phyloP scores from a whole-genome alignment of 1,284 basidiomycete genomes.

The Ganoderma resinaceum region DNA sequence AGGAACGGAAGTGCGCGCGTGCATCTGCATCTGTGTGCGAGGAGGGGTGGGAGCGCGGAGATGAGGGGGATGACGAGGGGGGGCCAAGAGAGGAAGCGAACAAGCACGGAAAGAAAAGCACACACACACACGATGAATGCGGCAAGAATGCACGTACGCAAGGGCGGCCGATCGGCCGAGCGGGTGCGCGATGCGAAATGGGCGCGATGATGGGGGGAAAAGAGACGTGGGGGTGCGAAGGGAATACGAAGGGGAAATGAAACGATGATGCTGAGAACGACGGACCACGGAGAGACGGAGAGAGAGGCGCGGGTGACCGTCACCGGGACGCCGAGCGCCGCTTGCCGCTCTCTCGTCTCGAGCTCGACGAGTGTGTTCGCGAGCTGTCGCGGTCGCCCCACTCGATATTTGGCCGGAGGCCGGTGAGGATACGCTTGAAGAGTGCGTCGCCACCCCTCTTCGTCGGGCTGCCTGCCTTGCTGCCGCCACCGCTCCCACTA shows the following conservation, averaged over 20 bases:
- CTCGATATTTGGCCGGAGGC: conserved; percentile 31
- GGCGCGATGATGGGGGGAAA: conserved; percentile 2
- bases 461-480: conserved; percentile 29
- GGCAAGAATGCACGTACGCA: background rate
- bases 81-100: conserved; percentile 14
- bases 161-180: background rate
- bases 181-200: background rate
- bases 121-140: background rate
- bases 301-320: conserved; percentile 17
- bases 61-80: conserved; percentile 7
- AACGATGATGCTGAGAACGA: conserved; percentile 5
- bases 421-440: conserved; percentile 38
- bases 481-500: conserved; percentile 12
- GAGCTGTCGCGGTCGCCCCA: conserved; percentile 24
- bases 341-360: conserved; percentile 20
- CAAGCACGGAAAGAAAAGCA: background rate
- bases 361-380: conserved; percentile 14
- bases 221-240: conserved; percentile 4
- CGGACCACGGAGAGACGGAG: background rate
- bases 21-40: conserved; percentile 12
- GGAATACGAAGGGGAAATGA: conserved; percentile 3
- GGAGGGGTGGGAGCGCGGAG: conserved; percentile 12
- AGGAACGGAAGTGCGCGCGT: conserved; percentile 4
- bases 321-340: conserved; percentile 32
- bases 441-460: conserved; percentile 33